Base-by-base conservation (phyloP, 1,139 yeast species). In the Taphrina flavorubra region DNA sequence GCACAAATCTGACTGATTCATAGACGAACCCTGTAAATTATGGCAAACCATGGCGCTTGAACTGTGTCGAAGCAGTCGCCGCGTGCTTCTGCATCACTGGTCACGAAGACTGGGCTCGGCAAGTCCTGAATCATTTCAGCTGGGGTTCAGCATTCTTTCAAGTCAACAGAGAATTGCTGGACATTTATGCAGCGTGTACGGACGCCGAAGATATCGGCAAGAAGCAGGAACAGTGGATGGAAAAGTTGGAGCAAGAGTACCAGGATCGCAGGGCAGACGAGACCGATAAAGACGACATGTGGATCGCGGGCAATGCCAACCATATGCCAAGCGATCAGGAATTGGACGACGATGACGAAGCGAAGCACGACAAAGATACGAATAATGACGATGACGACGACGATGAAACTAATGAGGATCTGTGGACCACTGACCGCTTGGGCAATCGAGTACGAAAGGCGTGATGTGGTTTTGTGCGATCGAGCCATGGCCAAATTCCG, bases 21-120 rank as follows among this genome's bases (percentile, higher is more conserved):
- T 13, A 58, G 62, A 97, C 98, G 0, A 94, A 94, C 76, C 96
- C 97, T 20, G 98, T 95, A 11, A 94, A 94, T 77, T 95, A 95
- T 75, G 99, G 99, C 1, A 84, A 90, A 74, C 98, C 99, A 0
- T 92, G 98, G 99, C 85, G 87, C 74, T 81, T 94, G 70, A 94
- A 95, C 77, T 94, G 99, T 78, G 99, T 92, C 8, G 99, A 94
- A 76, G 99, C 99, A 0, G 79, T 95, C 55, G 99, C 99, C 0
- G 99, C 99, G 0, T 91, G 97, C 76, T 89, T 94, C 76, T 97
- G 97, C 1, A 92, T 94, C 71, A 94, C 92, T 0, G 99, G 98
- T 0, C 94, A 87, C 73, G 79, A 81, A 62, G 98, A 92, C 73
- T 91, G 96, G 96, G 99, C 99, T 0, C 85, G 83, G 51, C 83